These are phyloP conservation scores for Populus hybrid DNA, from an alignment of 441 rosid species.

Conservation along the genomic window DNA sequence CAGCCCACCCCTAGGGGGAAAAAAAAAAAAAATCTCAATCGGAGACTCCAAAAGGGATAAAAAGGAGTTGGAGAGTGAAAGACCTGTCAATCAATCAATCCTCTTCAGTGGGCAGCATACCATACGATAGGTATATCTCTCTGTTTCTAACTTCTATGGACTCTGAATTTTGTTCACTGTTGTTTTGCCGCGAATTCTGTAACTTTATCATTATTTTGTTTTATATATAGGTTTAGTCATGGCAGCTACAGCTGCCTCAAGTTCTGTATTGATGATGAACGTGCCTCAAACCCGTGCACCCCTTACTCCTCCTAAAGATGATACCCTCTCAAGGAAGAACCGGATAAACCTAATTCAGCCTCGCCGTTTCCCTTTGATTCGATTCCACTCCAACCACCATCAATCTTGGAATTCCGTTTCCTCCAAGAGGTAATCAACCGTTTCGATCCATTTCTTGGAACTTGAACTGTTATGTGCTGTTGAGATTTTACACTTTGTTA, in stretches of 20 bases:
- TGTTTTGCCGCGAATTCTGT: neutral
- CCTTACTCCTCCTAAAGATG: conserved; percentile 9
- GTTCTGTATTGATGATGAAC: conserved; percentile 7
- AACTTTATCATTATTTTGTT: neutral
- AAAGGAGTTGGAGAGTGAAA: neutral
- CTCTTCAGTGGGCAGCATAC: neutral
- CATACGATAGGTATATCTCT: neutral
- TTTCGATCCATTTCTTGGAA: neutral
- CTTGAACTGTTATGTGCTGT: neutral
- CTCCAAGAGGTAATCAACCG: neutral
- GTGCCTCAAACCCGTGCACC: conserved; percentile 12
- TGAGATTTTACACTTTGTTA: neutral
- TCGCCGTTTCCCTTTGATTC: conserved; percentile 9
- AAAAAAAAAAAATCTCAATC: neutral
- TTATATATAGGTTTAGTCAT: neutral
- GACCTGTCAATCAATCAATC: neutral
- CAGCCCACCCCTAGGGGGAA: neutral
- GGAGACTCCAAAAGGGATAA: neutral
- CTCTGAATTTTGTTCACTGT: neutral
- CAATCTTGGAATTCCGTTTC: conserved; percentile 4
- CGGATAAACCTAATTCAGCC: conserved; percentile 4
- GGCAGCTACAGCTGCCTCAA: conserved; percentile 10
- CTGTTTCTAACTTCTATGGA: neutral
- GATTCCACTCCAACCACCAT: neutral
- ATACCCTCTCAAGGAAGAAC: conserved; percentile 3